These are phyloP conservation scores for Globisporangium acanthophoron DNA, from an alignment of 352 stramenopile species.

Conservation along the genomic window DNA sequence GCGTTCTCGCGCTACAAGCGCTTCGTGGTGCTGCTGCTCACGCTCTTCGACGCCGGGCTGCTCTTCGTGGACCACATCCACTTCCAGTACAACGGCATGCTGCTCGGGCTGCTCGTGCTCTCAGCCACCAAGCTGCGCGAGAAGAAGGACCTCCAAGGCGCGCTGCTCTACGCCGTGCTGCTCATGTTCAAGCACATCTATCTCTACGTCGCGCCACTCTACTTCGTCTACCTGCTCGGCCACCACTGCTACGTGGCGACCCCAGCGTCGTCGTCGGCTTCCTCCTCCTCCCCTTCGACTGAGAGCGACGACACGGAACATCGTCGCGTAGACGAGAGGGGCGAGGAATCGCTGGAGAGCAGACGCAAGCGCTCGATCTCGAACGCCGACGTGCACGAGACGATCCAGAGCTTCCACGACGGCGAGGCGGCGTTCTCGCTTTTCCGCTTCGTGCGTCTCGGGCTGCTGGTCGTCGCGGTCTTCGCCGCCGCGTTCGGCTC, in stretches of 20 bases:
- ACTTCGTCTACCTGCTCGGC: conserved; percentile 94
- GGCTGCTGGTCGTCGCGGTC: conserved; percentile 71
- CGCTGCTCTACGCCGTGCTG: conserved; percentile 88
- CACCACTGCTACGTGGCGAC: conserved; percentile 83
- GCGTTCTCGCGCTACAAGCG: conserved; percentile 57
- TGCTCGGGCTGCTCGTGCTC: conserved; percentile 92
- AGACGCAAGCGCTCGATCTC: conserved; percentile 64
- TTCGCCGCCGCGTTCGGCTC: conserved; percentile 83
- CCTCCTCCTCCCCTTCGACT: background rate
- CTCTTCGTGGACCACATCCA: conserved; percentile 98
- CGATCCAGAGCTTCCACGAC: conserved; percentile 57
- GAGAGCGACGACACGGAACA: conserved; percentile 13
- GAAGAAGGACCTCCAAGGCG: conserved; percentile 83
- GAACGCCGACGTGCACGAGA: conserved; percentile 61
- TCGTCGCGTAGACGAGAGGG: background rate
- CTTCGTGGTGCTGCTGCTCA: conserved; percentile 77
- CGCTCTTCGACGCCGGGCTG: conserved; percentile 91
- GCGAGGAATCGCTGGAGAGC: background rate
- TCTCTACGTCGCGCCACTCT: conserved; percentile 92
- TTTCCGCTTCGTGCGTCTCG: conserved; percentile 78
- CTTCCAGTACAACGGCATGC: conserved; percentile 99
- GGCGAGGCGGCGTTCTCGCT: conserved; percentile 53
- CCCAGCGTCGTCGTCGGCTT: background rate
- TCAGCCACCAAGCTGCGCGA: conserved; percentile 82
- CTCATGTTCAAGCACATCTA: conserved; percentile 99